A percentile compares a stretch with the other conserved stretches of the same genome.
These are phyloP conservation scores for Ramaria sp. DNA, from an alignment of 768 basidiomycete species.

Conservation along the genomic window DNA sequence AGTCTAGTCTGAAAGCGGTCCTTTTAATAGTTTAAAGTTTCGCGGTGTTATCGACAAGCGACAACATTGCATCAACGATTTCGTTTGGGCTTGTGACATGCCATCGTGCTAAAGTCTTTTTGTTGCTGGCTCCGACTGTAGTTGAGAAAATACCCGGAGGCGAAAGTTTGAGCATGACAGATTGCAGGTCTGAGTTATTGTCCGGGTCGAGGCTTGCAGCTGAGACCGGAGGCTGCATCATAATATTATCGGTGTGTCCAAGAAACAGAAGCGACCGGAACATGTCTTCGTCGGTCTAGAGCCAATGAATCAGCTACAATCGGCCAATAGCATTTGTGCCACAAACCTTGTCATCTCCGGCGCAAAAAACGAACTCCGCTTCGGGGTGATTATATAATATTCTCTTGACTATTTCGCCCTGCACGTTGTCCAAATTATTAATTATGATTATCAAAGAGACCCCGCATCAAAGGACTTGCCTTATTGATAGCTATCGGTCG, in stretches of 20 bases:
- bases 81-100: conserved; percentile 85
- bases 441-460: not conserved
- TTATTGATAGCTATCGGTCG: conserved; percentile 94
- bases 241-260: conserved; percentile 23
- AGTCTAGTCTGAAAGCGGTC: not conserved
- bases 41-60: conserved; percentile 32
- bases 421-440: conserved; percentile 1
- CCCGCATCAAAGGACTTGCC: conserved; percentile 22
- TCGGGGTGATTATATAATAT: conserved; percentile 89
- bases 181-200: conserved; percentile 15
- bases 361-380: conserved; percentile 93
- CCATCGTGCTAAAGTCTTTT: conserved; percentile 86
- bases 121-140: conserved; percentile 82
- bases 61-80: conserved; percentile 70
- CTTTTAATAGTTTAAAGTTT: not conserved
- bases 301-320: not conserved
- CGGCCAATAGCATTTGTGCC: not conserved
- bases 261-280: conserved; percentile 80
- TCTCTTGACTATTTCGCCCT: conserved; percentile 94
- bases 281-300: conserved; percentile 97
- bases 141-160: conserved; percentile 80
- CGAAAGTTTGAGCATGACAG: conserved; percentile 50
- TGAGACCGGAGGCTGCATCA: conserved; percentile 36
- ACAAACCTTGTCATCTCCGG: conserved; percentile 89
- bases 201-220: conserved; percentile 34